Percentiles rank a stretch among this genome's conserved stretches.
phyloP scores from a whole-genome alignment of 1,139 yeast genomes.

The Saccharomyces hybrid region DNA sequence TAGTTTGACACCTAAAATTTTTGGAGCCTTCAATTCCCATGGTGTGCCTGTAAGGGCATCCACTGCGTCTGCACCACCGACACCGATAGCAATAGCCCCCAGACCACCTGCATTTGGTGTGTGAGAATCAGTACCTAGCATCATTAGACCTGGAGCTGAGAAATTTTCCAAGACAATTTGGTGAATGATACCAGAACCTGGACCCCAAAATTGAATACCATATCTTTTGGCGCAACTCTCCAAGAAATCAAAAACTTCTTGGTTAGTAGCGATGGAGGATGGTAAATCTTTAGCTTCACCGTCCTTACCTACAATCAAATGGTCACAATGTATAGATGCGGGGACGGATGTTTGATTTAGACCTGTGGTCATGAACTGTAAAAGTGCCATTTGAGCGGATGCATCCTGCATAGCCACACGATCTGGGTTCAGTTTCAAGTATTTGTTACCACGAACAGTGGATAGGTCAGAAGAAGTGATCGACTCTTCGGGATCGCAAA shows the following conservation, averaged over 20 bases:
- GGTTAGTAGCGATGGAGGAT: conserved; percentile 71
- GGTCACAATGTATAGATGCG: conserved; percentile 94
- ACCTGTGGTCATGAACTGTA: conserved; percentile 96
- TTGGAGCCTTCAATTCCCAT: conserved; percentile 98
- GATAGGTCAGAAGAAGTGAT: conserved; percentile 42
- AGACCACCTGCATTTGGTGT: conserved; percentile 98
- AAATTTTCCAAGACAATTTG: conserved; percentile 94
- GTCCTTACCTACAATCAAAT: conserved; percentile 87
- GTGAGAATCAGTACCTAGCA: conserved; percentile 95
- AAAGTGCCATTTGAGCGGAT: conserved; percentile 92
- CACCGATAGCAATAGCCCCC: conserved; percentile 96
- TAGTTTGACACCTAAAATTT: conserved; percentile 81
- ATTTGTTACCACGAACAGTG: conserved; percentile 68
- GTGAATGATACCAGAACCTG: conserved; percentile 97
- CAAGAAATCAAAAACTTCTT: conserved; percentile 89
- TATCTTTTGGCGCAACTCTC: conserved; percentile 86
- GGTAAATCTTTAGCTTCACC: conserved; percentile 78
- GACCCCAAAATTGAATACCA: conserved; percentile 98
- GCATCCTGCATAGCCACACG: conserved; percentile 99
- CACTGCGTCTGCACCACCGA: conserved; percentile 98
- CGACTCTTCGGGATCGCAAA: conserved; percentile 77
- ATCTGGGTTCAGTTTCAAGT: conserved; percentile 89
- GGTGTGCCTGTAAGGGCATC: conserved; percentile 97
- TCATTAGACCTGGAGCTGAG: conserved; percentile 89
- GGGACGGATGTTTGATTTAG: conserved; percentile 82